phyloP scores from a whole-genome alignment of 306 rosid species.

The Sicyos edulis region DNA sequence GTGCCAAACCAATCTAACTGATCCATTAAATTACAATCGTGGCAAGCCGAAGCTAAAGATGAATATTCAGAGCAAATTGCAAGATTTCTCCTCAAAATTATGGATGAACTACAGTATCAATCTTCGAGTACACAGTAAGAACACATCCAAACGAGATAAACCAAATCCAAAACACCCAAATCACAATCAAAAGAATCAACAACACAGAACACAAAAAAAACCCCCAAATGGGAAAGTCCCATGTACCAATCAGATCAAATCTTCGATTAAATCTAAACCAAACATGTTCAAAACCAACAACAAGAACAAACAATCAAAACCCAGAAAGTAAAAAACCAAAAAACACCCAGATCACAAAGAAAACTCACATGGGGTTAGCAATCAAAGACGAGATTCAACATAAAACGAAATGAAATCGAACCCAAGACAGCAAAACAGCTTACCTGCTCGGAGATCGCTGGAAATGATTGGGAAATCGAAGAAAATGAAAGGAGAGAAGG shows the following conservation, averaged over 20 bases:
- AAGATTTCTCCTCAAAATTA: not conserved
- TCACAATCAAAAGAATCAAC: not conserved
- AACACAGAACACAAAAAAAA: not conserved
- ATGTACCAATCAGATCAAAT: slow-evolving; percentile 35
- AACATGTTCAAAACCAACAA: not conserved
- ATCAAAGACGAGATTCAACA: slow-evolving; percentile 33
- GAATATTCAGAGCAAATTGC: not conserved
- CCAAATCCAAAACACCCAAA: not conserved
- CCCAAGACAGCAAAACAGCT: slow-evolving; percentile 23
- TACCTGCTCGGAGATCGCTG: slow-evolving; percentile 60
- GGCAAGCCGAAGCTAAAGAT: not conserved
- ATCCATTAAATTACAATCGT: not conserved
- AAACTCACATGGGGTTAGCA: slow-evolving; percentile 13
- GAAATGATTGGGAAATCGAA: slow-evolving; percentile 19
- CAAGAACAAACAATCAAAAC: slow-evolving; percentile 19
- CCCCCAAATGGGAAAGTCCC: slow-evolving; percentile 15
- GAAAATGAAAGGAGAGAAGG: slow-evolving; percentile 36
- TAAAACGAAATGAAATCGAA: slow-evolving; percentile 14
- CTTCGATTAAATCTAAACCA: slow-evolving; percentile 21
- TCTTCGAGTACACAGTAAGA: not conserved
- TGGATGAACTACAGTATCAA: not conserved
- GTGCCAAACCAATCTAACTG: not conserved
- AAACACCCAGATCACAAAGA: slow-evolving; percentile 11
- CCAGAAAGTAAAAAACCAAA: slow-evolving; percentile 29
- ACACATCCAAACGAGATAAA: slow-evolving; percentile 5